These are phyloP conservation scores for Ephemerocybe angulata DNA, from an alignment of 768 basidiomycete genomes.

Conservation along the genomic window DNA sequence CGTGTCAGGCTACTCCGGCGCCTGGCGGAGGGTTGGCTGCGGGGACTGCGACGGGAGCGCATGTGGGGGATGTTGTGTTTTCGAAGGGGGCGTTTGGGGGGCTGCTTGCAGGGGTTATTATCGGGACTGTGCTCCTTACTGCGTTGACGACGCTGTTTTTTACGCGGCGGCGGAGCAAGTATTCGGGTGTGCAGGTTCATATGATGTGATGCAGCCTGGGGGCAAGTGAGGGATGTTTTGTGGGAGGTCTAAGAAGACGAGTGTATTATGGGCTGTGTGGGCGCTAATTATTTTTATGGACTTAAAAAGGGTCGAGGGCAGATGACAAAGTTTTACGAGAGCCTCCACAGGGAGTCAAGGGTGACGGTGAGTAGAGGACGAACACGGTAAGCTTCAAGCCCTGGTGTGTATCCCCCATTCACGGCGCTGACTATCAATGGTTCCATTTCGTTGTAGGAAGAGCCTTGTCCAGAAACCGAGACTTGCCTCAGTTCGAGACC, in stretches of 20 bases:
- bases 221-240: constrained; percentile 60
- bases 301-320: constrained; percentile 43
- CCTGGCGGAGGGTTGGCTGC: too few relatives aligned
- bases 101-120: not conserved
- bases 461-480: constrained; percentile 53
- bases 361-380: constrained; percentile 58
- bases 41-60: too few relatives aligned
- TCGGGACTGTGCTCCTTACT: too few relatives aligned
- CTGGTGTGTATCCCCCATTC: too few relatives aligned
- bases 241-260: constrained; percentile 67
- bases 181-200: too few relatives aligned
- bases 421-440: not conserved
- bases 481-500: constrained; percentile 40
- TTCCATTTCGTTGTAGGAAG: constrained; percentile 27
- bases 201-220: too few relatives aligned
- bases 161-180: too few relatives aligned
- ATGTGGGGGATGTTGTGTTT: not conserved
- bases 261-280: constrained; percentile 59
- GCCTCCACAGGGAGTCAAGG: constrained; percentile 71
- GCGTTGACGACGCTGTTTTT: too few relatives aligned
- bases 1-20: too few relatives aligned
- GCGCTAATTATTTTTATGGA: constrained; percentile 55
- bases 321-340: constrained; percentile 50
- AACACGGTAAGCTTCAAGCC: constrained; percentile 44
- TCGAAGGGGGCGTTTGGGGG: not conserved